Conservation (phyloP, 768 basidiomycete genomes). For the Rhodosporidiobolus sp. region DNA sequence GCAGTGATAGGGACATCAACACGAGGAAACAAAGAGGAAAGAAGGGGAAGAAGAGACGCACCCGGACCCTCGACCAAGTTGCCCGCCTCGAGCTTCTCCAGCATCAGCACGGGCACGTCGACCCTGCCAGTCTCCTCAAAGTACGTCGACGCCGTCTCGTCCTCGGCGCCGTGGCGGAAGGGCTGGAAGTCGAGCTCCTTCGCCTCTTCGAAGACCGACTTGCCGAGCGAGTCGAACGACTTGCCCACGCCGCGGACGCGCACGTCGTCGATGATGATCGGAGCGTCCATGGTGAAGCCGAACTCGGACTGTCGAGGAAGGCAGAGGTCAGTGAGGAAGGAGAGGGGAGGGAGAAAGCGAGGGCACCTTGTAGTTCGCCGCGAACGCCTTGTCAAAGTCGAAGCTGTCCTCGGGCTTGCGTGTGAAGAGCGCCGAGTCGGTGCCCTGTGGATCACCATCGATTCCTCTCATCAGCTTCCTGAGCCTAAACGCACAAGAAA, state of each 20-base stretch:
- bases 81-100: constrained; percentile 65
- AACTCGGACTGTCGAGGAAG: constrained; percentile 52
- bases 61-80: constrained; percentile 78
- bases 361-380: constrained; percentile 63
- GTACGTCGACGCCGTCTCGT: constrained; percentile 60
- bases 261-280: constrained; percentile 82
- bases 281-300: constrained; percentile 79
- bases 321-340: not conserved
- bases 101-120: constrained; percentile 73
- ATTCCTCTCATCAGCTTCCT: no score
- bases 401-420: constrained; percentile 53
- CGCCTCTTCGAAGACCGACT: constrained; percentile 73
- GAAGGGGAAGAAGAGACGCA: constrained; percentile 51
- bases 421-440: constrained; percentile 91
- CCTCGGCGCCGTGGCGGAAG: constrained; percentile 39
- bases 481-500: no score
- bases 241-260: constrained; percentile 86
- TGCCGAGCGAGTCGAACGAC: constrained; percentile 75
- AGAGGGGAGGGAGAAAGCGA: no score
- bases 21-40: no score
- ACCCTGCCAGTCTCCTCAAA: constrained; percentile 76
- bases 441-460: constrained; percentile 66
- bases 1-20: no score
- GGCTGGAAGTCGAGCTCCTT: constrained; percentile 55
- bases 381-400: constrained; percentile 78